Evolutionary conservation across 257 asterid genomes (phyloP), one percentile per base, ranked within the genome.

Genomic region (Anisodus tanguticus): DNA sequence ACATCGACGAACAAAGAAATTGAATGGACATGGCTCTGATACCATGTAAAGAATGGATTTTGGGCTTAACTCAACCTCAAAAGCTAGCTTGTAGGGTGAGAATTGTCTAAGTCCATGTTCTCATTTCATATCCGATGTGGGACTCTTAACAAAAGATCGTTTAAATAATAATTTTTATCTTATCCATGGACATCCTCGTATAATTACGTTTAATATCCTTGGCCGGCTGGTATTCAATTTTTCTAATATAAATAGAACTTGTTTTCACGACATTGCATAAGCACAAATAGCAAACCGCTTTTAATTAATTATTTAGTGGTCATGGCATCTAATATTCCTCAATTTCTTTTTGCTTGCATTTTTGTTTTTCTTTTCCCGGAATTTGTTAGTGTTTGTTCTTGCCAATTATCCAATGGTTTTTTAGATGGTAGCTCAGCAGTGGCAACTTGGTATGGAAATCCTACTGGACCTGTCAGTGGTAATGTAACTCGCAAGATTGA

Each of bases 371-470:
- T 63, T 63, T 26, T 22, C 8, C 9, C 6, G 16, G 7, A 63
- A 22, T 66, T 66, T 31, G 6, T 66, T 31, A 12, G 16, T 11
- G 16, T 66, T 31, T 66, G 45, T 31, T 66, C 45, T 31, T 26
- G n/a, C 71, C 71, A 66, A 31, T 31, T 12, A 11, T 31, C 10
- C 9, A 66, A 66, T 31, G 16, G 45, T 11, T 26, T 45, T 31
- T 4, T 66, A 66, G 71, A 6, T 66, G 9, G 2, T 31, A 16
- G n/a, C 31, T 76, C 80, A 47, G 85, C 84, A 39, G 17, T 67
- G 11, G 67, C 79, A 64, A 49, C 59, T 12, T 82, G 84, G 79
- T 82, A 82, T 31, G 60, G 62, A 1, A 5, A 12, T 54, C 17
- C 59, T 11, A 4, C 3, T 5, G 78, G 78, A 69, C 13, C 78